Base-by-base conservation (phyloP, 495 filamentous ascomycete genomes). In the Hypoxylon perforatum region DNA sequence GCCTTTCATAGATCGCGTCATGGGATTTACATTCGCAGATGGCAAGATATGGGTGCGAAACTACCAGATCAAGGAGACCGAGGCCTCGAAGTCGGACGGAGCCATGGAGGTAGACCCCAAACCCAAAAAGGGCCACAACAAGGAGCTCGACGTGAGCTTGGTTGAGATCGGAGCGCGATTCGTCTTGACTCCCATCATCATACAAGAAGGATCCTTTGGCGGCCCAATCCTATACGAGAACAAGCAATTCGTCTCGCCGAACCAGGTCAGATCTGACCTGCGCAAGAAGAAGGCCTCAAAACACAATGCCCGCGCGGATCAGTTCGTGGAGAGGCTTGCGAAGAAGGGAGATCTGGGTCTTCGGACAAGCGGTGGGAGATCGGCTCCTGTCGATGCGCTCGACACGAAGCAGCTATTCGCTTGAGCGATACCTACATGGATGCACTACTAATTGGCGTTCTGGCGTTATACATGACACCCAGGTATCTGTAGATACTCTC, bases 171-270 rank as follows among this genome's bases (percentile, higher is more conserved):
- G 95, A 1, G 94, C 96, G 4, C 85, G 95, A 48, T 97, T 98
- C 72, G 94, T 98, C 18, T 80, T 98, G 50, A 97, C 94, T 46
- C 95, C 96, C 1, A 98, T 98, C 61, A 87, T 98, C 45, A 97
- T 99, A 65, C 86, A 97, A 54, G 95, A 99, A 76, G 92, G 91
- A 25, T 92, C 90, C 63, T 99, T 99, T 69, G 95, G 95, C 52
- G 95, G 95, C 0, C 96, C 96, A 1, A 91, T 98, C 56, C 94
- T 99, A 65, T 98, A 97, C 80, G 93, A 98, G 85, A 99, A 99
- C 77, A 96, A 95, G 84, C 92, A 97, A 72, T 99, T 97, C 72
- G 92, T 99, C 53, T 93, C 89, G 69, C 96, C 95, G 28, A 99
- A 99, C 82, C 93, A 97, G 77, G 87, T 99, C 63, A 85, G 95